These are phyloP conservation scores for Globisporangium parvum DNA, from an alignment of 352 stramenopile genomes.

Conservation along the genomic window DNA sequence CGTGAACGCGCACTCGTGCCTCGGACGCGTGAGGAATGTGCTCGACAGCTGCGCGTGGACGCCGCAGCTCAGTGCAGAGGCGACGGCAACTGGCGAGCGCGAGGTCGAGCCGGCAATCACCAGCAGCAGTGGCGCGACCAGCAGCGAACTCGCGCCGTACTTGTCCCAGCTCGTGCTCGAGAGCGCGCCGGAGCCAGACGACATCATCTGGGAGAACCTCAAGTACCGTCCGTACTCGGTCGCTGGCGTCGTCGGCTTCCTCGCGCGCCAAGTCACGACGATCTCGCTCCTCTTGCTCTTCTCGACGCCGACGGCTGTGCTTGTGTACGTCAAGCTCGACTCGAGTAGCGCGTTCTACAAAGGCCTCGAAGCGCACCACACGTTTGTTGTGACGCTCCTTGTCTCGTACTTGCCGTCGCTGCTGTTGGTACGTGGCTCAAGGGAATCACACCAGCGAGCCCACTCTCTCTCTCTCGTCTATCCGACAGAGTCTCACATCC, in stretches of 20 bases:
- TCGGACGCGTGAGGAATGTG: conserved; percentile 33
- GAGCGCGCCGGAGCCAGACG: conserved; percentile 67
- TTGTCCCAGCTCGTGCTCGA: conserved; percentile 45
- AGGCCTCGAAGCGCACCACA: conserved; percentile 35
- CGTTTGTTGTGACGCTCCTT: conserved; percentile 49
- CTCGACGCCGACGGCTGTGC: conserved; percentile 68
- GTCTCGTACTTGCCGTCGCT: conserved; percentile 70
- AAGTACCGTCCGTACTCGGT: conserved; percentile 51
- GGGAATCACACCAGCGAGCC: too few relatives aligned
- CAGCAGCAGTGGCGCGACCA: too few relatives aligned
- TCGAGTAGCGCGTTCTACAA: conserved; percentile 55
- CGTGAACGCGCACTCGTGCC: conserved; percentile 33
- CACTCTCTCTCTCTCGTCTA: neutral
- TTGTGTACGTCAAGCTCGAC: conserved; percentile 81
- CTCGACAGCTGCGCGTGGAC: conserved; percentile 18
- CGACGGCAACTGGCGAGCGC: neutral
- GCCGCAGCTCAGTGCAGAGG: neutral
- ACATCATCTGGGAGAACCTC: conserved; percentile 75
- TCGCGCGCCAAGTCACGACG: conserved; percentile 43
- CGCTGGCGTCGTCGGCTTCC: conserved; percentile 25
- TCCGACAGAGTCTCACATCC: neutral
- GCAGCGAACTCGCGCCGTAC: conserved; percentile 27
- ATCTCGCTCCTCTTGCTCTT: conserved; percentile 59
- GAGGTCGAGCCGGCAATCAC: too few relatives aligned
- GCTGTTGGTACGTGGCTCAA: conserved; percentile 39